Percentiles rank a stretch among this genome's conserved stretches.
phyloP scores from a whole-genome alignment of 2,329 filamentous ascomycete genomes.

The Macroventuria anomochaeta region DNA sequence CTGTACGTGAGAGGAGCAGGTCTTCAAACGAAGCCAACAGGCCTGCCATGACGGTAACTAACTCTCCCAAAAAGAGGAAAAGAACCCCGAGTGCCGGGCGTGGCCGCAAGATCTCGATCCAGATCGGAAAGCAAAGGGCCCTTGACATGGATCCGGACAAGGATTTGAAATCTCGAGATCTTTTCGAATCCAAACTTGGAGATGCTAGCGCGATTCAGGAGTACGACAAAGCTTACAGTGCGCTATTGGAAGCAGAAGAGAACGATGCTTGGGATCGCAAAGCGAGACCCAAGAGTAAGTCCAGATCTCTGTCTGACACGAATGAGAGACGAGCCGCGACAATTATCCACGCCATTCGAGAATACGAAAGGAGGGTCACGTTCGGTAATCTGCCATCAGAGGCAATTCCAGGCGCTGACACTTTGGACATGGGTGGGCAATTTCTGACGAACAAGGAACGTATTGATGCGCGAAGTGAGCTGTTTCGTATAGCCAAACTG shows the following conservation, averaged over 20 bases:
- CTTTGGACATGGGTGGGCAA: constrained; percentile 56
- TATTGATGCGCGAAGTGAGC: constrained; percentile 58
- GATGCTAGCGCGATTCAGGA: neutral
- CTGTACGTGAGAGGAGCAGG: constrained; percentile 41
- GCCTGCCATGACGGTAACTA: constrained; percentile 37
- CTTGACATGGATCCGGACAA: no score
- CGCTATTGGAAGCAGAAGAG: constrained; percentile 43
- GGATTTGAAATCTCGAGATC: neutral
- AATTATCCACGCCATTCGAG: constrained; percentile 50
- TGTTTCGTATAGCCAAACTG: constrained; percentile 63
- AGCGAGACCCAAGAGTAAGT: constrained; percentile 26
- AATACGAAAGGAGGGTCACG: constrained; percentile 50
- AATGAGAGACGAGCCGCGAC: constrained; percentile 35
- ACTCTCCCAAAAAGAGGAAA: constrained; percentile 46
- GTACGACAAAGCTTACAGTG: constrained; percentile 32
- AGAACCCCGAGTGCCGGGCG: constrained; percentile 35
- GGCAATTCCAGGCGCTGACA: constrained; percentile 46
- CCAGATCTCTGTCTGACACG: constrained; percentile 9
- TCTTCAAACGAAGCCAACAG: constrained; percentile 33
- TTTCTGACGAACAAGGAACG: constrained; percentile 54
- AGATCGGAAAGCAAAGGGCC: no score
- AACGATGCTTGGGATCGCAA: constrained; percentile 46
- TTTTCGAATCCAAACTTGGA: constrained; percentile 19
- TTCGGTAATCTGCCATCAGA: constrained; percentile 55
- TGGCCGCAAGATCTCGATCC: no score